These are phyloP conservation scores for Pisolithus albus DNA, from an alignment of 768 basidiomycete species.

Conservation along the genomic window DNA sequence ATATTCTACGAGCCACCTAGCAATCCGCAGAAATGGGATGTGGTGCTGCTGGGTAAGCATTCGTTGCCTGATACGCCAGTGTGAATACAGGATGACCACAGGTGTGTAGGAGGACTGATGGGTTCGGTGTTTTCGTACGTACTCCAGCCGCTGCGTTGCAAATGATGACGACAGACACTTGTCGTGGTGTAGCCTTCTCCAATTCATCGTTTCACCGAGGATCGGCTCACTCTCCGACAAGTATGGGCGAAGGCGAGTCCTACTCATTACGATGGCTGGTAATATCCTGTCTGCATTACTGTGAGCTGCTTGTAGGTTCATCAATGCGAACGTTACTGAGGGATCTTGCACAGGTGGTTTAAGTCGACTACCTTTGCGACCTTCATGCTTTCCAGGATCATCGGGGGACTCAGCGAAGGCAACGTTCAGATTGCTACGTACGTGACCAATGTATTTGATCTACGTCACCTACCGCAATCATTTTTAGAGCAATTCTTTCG, in stretches of 20 bases:
- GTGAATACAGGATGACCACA: neutral
- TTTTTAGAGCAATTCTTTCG: slow-evolving; percentile 78
- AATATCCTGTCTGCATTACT: slow-evolving; percentile 87
- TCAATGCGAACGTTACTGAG: neutral
- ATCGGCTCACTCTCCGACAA: slow-evolving; percentile 84
- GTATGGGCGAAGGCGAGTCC: slow-evolving; percentile 79
- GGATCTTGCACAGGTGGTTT: slow-evolving; percentile 58
- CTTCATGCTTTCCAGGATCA: slow-evolving; percentile 82
- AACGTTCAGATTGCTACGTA: slow-evolving; percentile 96
- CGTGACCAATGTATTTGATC: slow-evolving; percentile 23
- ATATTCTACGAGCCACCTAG: slow-evolving; percentile 52
- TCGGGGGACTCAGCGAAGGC: slow-evolving; percentile 93
- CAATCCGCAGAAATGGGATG: slow-evolving; percentile 81
- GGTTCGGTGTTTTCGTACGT: slow-evolving; percentile 89
- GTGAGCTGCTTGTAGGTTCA: slow-evolving; percentile 36
- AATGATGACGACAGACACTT: slow-evolving; percentile 26
- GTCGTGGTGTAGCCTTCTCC: slow-evolving; percentile 55
- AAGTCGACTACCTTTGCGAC: slow-evolving; percentile 85
- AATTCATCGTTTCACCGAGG: slow-evolving; percentile 75
- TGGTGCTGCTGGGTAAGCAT: slow-evolving; percentile 79
- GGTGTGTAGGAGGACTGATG: slow-evolving; percentile 67
- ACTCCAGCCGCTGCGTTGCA: slow-evolving; percentile 14
- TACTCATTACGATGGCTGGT: slow-evolving; percentile 85
- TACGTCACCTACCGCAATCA: neutral
- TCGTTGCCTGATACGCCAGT: neutral